Evolutionary conservation across 1,139 yeast species (phyloP), one percentile per base, ranked within the genome.

Genomic region (Candida pseudoviswanathii): DNA sequence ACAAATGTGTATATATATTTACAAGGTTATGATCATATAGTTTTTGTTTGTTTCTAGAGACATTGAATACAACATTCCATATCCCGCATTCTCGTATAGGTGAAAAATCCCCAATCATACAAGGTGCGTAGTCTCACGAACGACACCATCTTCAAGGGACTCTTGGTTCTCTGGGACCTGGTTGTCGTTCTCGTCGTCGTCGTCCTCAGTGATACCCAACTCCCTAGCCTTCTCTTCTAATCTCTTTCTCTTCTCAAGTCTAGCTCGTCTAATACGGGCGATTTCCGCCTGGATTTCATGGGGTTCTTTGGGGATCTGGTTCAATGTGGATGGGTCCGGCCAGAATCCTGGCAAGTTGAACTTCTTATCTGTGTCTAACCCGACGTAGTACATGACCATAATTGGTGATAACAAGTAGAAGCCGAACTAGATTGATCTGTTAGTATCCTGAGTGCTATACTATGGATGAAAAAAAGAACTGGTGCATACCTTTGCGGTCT

Each of bases 301-400:
- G 7, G 92, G 92, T 63, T 91, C 97, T 64, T 90, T 92, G 2
- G 97, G 98, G 36, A 92, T 85, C 68, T 88, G 87, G 64, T 91
- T 90, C 58, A 90, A 78, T 2, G 97, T 86, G 34, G 88, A 87
- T 37, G 97, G 97, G 67, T 91, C 97, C 1, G 98, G 98, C 96
- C 96, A 90, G 68, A 89, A 91, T 16, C 96, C 96, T n/a, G 96
- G 96, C 48, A 91, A 84, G 63, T 90, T 89, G 66, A 92, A 84
- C 71, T 90, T 91, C 59, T 78, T 82, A 66, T 92, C 96, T 1
- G 97, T 87, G 60, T 91, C 92, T 41, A 87, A 79, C 63, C 97
- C 97, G 46, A 90, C 92, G 61, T 87, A 92, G 68, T 89, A 85
- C 98, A 92, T 92, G 60, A 91, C 86, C 22, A 82, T 80, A 46